Base-by-base conservation (phyloP, 169 alveolate genomes). In the Fabrea salina region DNA sequence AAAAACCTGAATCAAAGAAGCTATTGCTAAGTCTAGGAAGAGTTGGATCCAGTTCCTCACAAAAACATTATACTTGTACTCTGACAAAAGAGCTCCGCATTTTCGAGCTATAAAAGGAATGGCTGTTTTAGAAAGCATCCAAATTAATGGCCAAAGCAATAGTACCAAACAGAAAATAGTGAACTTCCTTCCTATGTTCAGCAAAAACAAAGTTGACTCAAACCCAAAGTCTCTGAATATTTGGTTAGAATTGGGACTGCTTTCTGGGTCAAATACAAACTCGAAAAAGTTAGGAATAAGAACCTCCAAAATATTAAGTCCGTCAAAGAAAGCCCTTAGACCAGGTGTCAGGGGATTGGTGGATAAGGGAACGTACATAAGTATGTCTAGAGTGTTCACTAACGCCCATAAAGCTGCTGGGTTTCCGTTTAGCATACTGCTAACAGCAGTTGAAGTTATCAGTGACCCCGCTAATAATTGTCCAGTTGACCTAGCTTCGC, bases 351-450 rank as follows among this genome's bases (percentile, higher is more conserved):
- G 16, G 19, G 43, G 33, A 41, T 47, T 70, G 1, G 22, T 50
- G 22, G 32, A 16, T 2, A 70, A 49, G 35, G 54, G n/a, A 27
- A 70, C n/a, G 37, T 22, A 70, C 27, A 59, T n/a, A 27, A 70
- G 39, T 0, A 70, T 70, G 4, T 70, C 67, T 5, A 70, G n/a
- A 44, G 40, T 39, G 25, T 49, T 70, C 49, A 70, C 68, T 3
- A 70, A 22, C 19, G 67, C 37, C 68, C 79, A 70, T 22, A 70
- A 25, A 47, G 67, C 16, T 3, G 50, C 68, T 27, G 79, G 79
- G 68, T 50, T 70, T 37, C 57, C 57, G 30, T 64, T 64, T 6
- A 64, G 37, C 57, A 64, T 5, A 32, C 57, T 39, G 41, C 43
- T 22, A 19, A 64, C 54, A 22, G 75, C 50, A 1, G 66, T 54